Evolutionary conservation across 1,139 yeast genomes (phyloP), one percentile per base, ranked within the genome.

Genomic region (Scheffersomyces segobiensis): DNA sequence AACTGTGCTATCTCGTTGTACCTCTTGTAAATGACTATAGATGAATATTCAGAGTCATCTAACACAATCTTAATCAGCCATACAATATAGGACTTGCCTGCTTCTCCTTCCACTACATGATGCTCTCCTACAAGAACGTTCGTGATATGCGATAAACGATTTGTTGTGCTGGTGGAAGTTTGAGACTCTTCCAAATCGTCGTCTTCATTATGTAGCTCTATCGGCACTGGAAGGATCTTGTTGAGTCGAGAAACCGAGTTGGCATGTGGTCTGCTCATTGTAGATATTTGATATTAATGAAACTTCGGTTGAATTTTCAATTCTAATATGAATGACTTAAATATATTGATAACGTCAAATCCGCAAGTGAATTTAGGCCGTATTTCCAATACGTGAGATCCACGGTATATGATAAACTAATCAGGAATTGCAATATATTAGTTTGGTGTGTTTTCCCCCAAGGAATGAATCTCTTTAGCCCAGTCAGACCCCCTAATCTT

Each of bases 1-100:
- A 91, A 77, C 49, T 62, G 60, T 53, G 77, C 88, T 60, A 91
- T 82, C 60, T 91, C 96, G 57, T 85, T 82, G 69, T 88, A 90
- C 59, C 96, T 74, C 67, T 86, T 86, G 65, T 87, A 81, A 17
- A 87, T 53, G 42, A 75, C 70, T 19, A 88, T 79, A 46, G 81
- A 78, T 0, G 87, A 78, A 50, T 85, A 85, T 46, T 70, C 66
- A 8, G 79, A 71, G 55, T 80, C 80, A 52, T 76, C 72, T 7
- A 85, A 72, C 6, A 79, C 78, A 14, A 84, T 73, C 57, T 76
- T 75, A 22, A 84, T 75, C 1, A 79, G 68, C 87, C 87, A 84
- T 21, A 80, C 80, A 3, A 78, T 71, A 64, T 83, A 84, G 53
- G 80, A 72, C 22, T 71, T 69, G 46, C 69, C 69, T 14, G 62